A percentile compares a stretch with the other conserved stretches of the same genome.
phyloP scores from a whole-genome alignment of 306 rosid species.

The Glycine soja region DNA sequence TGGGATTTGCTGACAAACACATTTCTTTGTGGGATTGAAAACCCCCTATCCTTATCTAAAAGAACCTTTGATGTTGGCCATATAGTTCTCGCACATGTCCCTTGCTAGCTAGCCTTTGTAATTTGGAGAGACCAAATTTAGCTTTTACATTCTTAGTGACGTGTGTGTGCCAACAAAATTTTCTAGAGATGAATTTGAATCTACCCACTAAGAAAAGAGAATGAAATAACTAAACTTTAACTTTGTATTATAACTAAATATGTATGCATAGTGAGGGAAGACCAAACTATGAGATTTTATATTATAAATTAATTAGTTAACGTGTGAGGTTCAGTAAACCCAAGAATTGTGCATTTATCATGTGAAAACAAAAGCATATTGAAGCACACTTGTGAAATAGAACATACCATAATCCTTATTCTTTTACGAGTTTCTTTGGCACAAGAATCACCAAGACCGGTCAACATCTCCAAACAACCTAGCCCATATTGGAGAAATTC shows the following conservation, averaged over 20 bases:
- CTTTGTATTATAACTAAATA: background rate
- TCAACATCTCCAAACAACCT: constrained; percentile 79
- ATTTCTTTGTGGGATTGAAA: too few species aligned
- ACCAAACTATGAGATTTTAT: background rate
- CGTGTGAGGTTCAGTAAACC: background rate
- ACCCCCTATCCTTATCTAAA: too few species aligned
- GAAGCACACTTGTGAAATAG: background rate
- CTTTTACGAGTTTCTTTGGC: constrained; percentile 87
- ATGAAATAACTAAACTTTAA: background rate
- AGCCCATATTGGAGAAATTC: constrained; percentile 83
- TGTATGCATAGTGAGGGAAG: background rate
- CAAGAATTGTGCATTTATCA: background rate
- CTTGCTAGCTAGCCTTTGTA: too few species aligned
- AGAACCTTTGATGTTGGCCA: too few species aligned
- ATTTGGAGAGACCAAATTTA: too few species aligned
- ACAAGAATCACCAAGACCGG: constrained; percentile 69
- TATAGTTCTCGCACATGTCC: too few species aligned
- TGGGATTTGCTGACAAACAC: too few species aligned
- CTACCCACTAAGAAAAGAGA: too few species aligned
- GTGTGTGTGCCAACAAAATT: background rate
- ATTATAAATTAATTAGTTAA: background rate
- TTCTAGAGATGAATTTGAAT: background rate
- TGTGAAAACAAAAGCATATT: constrained; percentile 24
- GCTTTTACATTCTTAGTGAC: background rate
- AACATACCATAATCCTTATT: constrained; percentile 82